Evolutionary conservation across 306 rosid genomes (phyloP), one percentile per base, ranked within the genome.

Genomic region (Citrullus amarus): DNA sequence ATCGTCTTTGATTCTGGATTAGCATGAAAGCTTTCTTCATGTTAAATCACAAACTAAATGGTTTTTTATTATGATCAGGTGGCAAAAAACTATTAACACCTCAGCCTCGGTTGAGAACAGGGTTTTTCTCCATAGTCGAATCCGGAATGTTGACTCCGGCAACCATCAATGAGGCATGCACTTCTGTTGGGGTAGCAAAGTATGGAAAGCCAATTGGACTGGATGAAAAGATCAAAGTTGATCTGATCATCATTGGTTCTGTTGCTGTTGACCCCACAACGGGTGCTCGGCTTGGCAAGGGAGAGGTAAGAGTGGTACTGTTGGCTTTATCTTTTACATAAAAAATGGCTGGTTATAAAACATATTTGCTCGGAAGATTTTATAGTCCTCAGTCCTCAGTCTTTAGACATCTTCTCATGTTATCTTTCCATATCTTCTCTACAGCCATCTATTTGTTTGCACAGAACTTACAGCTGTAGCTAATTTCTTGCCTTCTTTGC

Each of bases 261-360:
- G 97, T 93, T 82, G 93, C 98, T 80, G 94, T 93, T 80, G 97
- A 93, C 87, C 96, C 96, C 15, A 82, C 6, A 16, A 90, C 97
- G 14, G 98, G 98, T 70, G 98, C 98, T 79, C 88, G 97, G 53
- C 89, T 93, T 78, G 98, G 98, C 63, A 93, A 91, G 87, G 97
- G 97, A 78, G 97, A 93, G 97, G 98, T 93, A 85, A 51, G 43
- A 13, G 41, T 85, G 51, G 60, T 66, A 15, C 46, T 65, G 51
- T 50, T 44, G 54, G 75, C 60, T 20, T 75, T 76, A 76, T 56
- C 61, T 68, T 13, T n/a, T 39, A 65, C 14, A 28, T 51, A 17
- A 1, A 46, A 25, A 14, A 50, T 13, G 61, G 61, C 8, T 50
- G 58, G n/a, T 8, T 44, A 44, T 8, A 50, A 22, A 68, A 11